Percentiles rank a stretch among this genome's conserved stretches.
These are phyloP conservation scores for Pseudogymnoascus sp. DNA, from an alignment of 2,329 filamentous ascomycete species.

Conservation along the genomic window DNA sequence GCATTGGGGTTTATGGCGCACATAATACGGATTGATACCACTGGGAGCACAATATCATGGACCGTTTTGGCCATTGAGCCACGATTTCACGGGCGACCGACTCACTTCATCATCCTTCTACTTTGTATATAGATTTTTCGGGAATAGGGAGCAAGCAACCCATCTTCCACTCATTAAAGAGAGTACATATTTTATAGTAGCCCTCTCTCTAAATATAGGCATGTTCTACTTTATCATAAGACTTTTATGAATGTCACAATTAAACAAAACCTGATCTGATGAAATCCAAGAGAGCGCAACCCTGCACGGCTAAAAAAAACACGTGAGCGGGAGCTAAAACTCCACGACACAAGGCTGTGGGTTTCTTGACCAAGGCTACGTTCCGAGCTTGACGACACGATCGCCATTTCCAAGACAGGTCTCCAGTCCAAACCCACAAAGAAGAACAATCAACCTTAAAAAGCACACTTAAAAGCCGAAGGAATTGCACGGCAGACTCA, in stretches of 20 bases:
- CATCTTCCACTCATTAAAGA: conserved; percentile 3
- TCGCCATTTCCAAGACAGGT: background rate
- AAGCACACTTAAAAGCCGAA: background rate
- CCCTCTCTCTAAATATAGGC: conserved; percentile 4
- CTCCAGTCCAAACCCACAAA: background rate
- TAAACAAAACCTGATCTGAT: background rate
- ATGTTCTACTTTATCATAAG: background rate
- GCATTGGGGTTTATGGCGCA: background rate
- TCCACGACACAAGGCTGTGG: background rate
- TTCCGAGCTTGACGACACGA: background rate
- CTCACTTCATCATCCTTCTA: background rate
- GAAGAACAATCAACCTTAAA: background rate
- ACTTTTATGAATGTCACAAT: background rate
- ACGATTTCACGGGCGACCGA: background rate
- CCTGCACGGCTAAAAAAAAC: background rate
- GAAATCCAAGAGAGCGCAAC: background rate
- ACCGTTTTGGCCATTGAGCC: background rate
- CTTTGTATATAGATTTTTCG: background rate
- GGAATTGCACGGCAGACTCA: background rate
- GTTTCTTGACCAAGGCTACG: background rate
- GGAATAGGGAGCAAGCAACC: background rate
- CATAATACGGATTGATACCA: conserved; percentile 1
- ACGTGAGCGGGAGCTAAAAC: background rate
- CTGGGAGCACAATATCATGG: conserved; percentile 1
- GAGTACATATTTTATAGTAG: background rate